Evolutionary conservation across 768 basidiomycete genomes (phyloP).

Genomic region (Crassisporium funariophilum): DNA sequence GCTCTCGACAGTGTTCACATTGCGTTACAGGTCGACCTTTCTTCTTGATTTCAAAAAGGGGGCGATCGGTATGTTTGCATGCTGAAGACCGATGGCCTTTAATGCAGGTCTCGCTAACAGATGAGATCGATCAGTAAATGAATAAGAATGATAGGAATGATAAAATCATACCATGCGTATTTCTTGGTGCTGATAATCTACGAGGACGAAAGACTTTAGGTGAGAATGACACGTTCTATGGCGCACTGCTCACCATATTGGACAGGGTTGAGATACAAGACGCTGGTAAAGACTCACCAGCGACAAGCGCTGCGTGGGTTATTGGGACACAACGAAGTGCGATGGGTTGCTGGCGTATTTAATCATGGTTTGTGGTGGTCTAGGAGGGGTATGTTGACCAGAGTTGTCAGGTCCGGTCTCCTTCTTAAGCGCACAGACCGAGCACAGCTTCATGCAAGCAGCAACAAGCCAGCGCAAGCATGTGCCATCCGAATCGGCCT

Average conservation of each 20-base stretch:
- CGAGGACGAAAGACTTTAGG: conserved; percentile 9
- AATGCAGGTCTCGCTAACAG: conserved; percentile 82
- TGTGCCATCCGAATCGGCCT: background rate
- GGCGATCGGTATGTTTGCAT: conserved; percentile 86
- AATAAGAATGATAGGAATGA: conserved; percentile 5
- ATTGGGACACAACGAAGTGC: conserved; percentile 41
- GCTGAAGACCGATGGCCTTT: conserved; percentile 91
- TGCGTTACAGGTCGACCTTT: conserved; percentile 92
- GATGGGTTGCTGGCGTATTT: conserved; percentile 36
- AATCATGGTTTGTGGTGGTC: conserved; percentile 45
- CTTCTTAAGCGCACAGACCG: conserved; percentile 46
- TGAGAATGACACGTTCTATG: background rate
- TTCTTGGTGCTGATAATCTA: conserved; percentile 77
- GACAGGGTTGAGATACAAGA: conserved; percentile 20
- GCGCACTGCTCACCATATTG: conserved; percentile 44
- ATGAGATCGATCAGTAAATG: conserved; percentile 9
- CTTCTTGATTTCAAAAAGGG: conserved; percentile 90
- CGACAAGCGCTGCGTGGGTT: conserved; percentile 56
- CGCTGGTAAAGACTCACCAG: conserved; percentile 52
- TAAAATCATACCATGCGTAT: conserved; percentile 72
- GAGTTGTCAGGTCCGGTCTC: conserved; percentile 51
- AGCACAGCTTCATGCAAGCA: conserved; percentile 22
- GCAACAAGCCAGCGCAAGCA: conserved; percentile 8
- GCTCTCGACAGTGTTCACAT: conserved; percentile 84
- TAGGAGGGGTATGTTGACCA: conserved; percentile 48